Evolutionary conservation across 306 rosid genomes (phyloP).

Genomic region (Pueraria montana): DNA sequence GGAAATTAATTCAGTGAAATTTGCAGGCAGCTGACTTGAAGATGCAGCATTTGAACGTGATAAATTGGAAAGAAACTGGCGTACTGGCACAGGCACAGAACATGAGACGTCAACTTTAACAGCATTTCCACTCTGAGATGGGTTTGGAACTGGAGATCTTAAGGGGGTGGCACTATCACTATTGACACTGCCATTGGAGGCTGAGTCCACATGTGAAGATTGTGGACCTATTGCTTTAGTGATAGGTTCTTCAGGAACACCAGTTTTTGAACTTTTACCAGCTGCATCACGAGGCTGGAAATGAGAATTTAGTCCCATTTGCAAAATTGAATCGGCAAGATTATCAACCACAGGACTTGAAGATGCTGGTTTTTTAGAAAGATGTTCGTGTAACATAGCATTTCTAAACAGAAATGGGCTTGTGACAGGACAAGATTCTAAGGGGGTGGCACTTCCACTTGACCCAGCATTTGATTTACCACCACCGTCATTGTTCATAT

Average conservation of each 20-base stretch:
- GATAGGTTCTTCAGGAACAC: slow-evolving; percentile 37
- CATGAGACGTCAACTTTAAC: slow-evolving; percentile 48
- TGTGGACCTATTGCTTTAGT: slow-evolving; percentile 39
- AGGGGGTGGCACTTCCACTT: slow-evolving; percentile 70
- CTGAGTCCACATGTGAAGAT: slow-evolving; percentile 39
- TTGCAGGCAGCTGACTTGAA: not conserved
- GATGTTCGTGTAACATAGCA: slow-evolving; percentile 33
- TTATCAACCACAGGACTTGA: slow-evolving; percentile 40
- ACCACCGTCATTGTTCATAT: slow-evolving; percentile 47
- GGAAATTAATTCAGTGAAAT: not conserved
- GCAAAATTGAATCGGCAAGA: slow-evolving; percentile 58
- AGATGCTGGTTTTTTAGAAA: slow-evolving; percentile 56
- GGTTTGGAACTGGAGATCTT: slow-evolving; percentile 47
- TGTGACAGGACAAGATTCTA: slow-evolving; percentile 46
- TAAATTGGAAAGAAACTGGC: slow-evolving; percentile 55
- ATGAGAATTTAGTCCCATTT: slow-evolving; percentile 53
- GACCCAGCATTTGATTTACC: slow-evolving; percentile 56
- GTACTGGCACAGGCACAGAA: slow-evolving; percentile 55
- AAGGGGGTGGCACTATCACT: slow-evolving; percentile 62
- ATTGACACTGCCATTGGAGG: slow-evolving; percentile 45
- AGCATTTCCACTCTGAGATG: slow-evolving; percentile 31
- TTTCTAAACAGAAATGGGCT: slow-evolving; percentile 37
- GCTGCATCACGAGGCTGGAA: slow-evolving; percentile 48
- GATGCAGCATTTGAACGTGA: slow-evolving; percentile 53
- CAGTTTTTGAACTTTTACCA: slow-evolving; percentile 45